phyloP scores from a whole-genome alignment of 352 stramenopile species.

The Peronospora farinosa region DNA sequence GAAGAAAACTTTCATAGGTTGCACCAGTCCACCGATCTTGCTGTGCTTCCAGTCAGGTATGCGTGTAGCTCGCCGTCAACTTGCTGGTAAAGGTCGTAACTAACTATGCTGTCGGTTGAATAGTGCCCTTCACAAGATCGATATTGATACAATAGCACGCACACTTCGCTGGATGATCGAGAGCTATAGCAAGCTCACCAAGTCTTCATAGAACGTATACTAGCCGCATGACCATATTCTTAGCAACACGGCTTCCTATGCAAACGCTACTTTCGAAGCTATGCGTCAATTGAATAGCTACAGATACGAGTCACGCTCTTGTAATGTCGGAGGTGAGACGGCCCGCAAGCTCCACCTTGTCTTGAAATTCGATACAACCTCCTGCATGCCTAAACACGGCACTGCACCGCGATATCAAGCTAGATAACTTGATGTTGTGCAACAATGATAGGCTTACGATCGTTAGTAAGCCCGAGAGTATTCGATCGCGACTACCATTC shows the following conservation, averaged over 20 bases:
- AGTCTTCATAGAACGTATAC: slow-evolving; percentile 34
- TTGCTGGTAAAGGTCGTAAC: neutral
- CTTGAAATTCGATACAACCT: too few relatives aligned
- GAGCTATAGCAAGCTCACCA: slow-evolving; percentile 53
- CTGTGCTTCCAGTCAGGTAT: slow-evolving; percentile 76
- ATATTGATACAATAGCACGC: slow-evolving; percentile 73
- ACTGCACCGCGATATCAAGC: too few relatives aligned
- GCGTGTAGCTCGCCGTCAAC: neutral
- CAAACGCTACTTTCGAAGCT: too few relatives aligned
- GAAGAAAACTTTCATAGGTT: slow-evolving; percentile 76
- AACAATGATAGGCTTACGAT: slow-evolving; percentile 1
- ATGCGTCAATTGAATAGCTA: too few relatives aligned
- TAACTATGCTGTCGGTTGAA: neutral
- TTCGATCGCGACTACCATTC: too few relatives aligned
- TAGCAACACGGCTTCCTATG: too few relatives aligned
- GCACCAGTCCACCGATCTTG: slow-evolving; percentile 60
- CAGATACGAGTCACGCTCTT: too few relatives aligned
- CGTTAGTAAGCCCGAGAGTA: too few relatives aligned
- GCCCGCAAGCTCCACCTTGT: neutral
- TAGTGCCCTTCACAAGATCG: slow-evolving; percentile 81
- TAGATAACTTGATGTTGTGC: too few relatives aligned
- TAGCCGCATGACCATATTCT: slow-evolving; percentile 1
- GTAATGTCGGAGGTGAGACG: too few relatives aligned
- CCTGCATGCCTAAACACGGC: too few relatives aligned
- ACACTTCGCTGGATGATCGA: slow-evolving; percentile 71